Conservation (phyloP, 257 asterid species). For the Salvia rosmarinus region DNA sequence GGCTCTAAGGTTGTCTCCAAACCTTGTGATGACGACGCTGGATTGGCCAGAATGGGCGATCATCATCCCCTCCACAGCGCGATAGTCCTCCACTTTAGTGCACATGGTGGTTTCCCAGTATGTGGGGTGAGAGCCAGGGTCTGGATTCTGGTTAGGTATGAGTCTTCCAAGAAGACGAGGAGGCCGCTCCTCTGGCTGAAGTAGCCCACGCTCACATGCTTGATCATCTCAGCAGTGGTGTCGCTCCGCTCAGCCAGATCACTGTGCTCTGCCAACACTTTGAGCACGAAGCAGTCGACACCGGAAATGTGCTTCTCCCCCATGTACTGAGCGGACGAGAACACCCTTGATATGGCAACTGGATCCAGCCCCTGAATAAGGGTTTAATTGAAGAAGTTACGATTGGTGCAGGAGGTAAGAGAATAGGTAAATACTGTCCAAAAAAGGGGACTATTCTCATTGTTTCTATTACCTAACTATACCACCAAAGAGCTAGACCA, state of each 20-base stretch:
- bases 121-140: conserved; percentile 65
- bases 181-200: conserved; percentile 81
- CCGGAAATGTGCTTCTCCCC: conserved; percentile 67
- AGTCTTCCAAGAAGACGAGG: conserved; percentile 70
- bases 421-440: background rate
- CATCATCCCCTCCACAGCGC: conserved; percentile 66
- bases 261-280: conserved; percentile 57
- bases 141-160: conserved; percentile 76
- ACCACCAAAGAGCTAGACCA: conserved; percentile 32
- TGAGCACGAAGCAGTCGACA: conserved; percentile 75
- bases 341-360: conserved; percentile 58
- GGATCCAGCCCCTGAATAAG: conserved; percentile 74
- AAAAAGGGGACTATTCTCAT: conserved; percentile 1
- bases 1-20: conserved; percentile 64
- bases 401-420: conserved; percentile 36
- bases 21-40: conserved; percentile 62
- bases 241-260: conserved; percentile 77
- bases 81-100: conserved; percentile 71
- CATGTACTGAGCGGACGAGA: conserved; percentile 73
- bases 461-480: conserved; percentile 23
- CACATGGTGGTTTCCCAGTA: conserved; percentile 84
- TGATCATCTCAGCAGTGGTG: conserved; percentile 83
- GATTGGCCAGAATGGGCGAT: conserved; percentile 81
- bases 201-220: conserved; percentile 70
- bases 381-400: background rate